Base-by-base conservation (phyloP, 1,284 basidiomycete species). In the Inonotus hispidus region DNA sequence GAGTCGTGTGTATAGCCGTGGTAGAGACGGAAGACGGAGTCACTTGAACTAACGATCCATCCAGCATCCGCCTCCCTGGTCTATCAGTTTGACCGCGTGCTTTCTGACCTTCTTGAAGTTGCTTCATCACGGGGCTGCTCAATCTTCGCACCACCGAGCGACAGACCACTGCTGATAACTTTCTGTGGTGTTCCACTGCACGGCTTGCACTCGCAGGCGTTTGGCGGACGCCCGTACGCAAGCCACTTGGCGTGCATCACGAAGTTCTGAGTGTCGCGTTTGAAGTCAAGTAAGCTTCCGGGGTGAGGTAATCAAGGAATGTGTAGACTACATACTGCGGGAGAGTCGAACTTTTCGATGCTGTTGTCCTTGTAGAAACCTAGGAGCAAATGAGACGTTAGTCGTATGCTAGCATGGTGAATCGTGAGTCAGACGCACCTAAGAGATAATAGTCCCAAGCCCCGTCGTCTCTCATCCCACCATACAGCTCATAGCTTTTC, bases 161-260 rank as follows among this genome's bases (percentile, higher is more conserved):
- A 35, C 50, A 52, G 19, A 14, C 32, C 7, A 3, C 16, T 35
- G n/a, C 50, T 52, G 27, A 52, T 52, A 4, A 32, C 50, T 14
- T 14, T 52, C 35, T 52, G 50, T 16, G 50, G 27, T 16, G 27
- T 35, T 5, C 19, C 27, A 2, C 11, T 27, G 16, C 50, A 52
- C 6, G 25, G 50, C 32, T 52, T 29, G 29, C 50, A 52, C 32
- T 35, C 50, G 27, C 50, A 52, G 32, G 16, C 14, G 13, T 27
- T 35, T 19, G 50, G 29, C 14, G 46, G 57, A 16, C 45, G n/a
- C 10, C 57, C 57, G 35, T 58, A 52, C 3, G 57, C 57, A 35
- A 58, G 57, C 57, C 57, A 58, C 35, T 50, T 58, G n/a, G 46
- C 57, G 27, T 58, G 57, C 21, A 58, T n/a, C 3, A 58, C 57